Base-by-base conservation (phyloP, 192 early-diverging fungal species). In the Obelidium mucronatum region DNA sequence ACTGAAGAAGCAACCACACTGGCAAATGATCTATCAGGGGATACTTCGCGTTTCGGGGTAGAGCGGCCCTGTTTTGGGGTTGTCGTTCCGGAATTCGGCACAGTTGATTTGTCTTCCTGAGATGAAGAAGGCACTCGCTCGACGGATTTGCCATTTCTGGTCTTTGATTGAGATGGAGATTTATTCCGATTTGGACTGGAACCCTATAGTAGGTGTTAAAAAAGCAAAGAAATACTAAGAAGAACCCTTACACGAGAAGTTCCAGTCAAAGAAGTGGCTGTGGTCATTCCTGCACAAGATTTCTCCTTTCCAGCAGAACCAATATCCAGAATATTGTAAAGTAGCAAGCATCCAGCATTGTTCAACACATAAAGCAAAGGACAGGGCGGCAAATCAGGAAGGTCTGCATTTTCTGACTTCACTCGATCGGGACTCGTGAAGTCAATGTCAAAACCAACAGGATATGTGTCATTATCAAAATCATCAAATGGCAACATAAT, bases 381-480 rank as follows among this genome's bases (percentile, higher is more conserved):
- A 28, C 35, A 55, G 3, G 72, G 59, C 11, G 54, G 55, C 40
- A 74, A 48, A 63, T 74, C 72, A 8, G 56, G 40, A 19, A 11
- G 22, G 26, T 60, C 72, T 48, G 72, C n/a, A 15, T 40, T 13
- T 13, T 19, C 24, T 11, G 72, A 37, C 33, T 60, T 51, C 13
- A 74, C 24, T 51, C 8, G 2, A 4, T 84, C 85, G 17, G 78
- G 83, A 31, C 84, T 82, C 28, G 92, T 89, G 66, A 91, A 90
- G 81, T 97, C 95, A 40, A 95, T 30, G 6, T 88, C 94, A 58
- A 91, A 66, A 2, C 95, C 95, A 0, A 95, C 58, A 3, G 91
- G 85, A 39, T 80, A 82, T 2, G 91, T 91, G 69, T 97, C 93
- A 1, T 83, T 44, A n/a, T 89, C 86, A 8, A 80, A 63, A 30